Evolutionary conservation across 495 filamentous ascomycete species (phyloP), one percentile per base, ranked within the genome.

Genomic region (Glonium stellatum): DNA sequence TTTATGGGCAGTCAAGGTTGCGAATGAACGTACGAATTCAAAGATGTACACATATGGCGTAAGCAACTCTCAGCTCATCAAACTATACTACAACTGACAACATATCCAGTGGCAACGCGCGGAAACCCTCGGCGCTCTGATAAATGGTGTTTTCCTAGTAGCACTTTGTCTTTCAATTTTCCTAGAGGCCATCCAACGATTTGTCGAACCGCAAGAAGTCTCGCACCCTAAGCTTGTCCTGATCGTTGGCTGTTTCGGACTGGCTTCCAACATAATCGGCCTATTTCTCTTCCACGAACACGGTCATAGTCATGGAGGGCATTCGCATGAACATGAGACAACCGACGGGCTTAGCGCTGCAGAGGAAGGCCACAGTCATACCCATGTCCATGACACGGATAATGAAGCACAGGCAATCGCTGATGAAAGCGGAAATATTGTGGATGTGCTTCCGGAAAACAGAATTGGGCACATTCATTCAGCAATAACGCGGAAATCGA

Each of bases 71-170:
- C 23, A 58, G 35, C 34, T 22, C 31, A 61, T 13, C 57, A n/a
- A 3, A 67, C 35, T 67, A 52, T 35, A 36, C 42, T 19, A n/a
- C 36, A 6, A 10, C 55, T 48, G 48, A 53, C 59, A 22, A 36
- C 41, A 18, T n/a, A 15, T 46, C 35, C 66, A 92, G 80, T 98
- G 91, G 90, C 86, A 97, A 80, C 88, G 95, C 48, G 93, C 93
- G n/a, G 93, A 98, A 79, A 96, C 95, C 18, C 80, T 98, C 8
- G 93, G 93, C 69, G 93, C 93, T 18, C 80, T 96, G 52, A 85
- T 97, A 68, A 98, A 98, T 66, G 93, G 95, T 57, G 92, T 97
- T 2, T 98, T 98, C 74, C 78, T 98, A 47, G 90, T 98, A 66
- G 93, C 93, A 0, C 80, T 98, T 18, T 97, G 95, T 75, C 75